These are phyloP conservation scores for Thermothielavioides terrestris DNA, from an alignment of 495 filamentous ascomycete genomes.

Conservation along the genomic window DNA sequence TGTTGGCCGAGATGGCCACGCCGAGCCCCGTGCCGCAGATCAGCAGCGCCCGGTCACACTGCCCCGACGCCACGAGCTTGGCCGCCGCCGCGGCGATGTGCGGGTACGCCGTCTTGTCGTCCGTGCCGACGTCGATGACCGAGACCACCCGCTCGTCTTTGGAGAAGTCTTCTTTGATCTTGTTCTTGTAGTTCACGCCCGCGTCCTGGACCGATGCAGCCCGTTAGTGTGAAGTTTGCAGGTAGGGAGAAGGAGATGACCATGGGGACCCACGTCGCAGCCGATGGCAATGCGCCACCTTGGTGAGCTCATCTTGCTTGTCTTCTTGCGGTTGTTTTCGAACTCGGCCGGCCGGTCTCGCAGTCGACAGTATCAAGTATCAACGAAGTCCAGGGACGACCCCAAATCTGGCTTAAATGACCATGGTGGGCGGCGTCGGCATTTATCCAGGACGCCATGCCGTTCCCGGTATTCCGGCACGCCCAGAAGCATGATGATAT, in stretches of 20 bases:
- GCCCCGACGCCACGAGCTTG: constrained; percentile 56
- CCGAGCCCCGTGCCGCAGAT: constrained; percentile 85
- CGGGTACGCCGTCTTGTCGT: constrained; percentile 78
- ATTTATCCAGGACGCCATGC: constrained; percentile 30
- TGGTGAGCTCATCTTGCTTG: constrained; percentile 27
- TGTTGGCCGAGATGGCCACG: constrained; percentile 80
- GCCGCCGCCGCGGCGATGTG: constrained; percentile 66
- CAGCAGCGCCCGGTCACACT: constrained; percentile 69
- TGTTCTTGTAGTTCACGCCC: constrained; percentile 69
- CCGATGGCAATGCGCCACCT: constrained; percentile 42
- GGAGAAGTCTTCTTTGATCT: constrained; percentile 64
- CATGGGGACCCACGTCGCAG: constrained; percentile 36
- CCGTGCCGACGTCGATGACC: constrained; percentile 57
- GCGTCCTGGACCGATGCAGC: constrained; percentile 48
- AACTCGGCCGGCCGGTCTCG: background rate
- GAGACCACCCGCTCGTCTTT: constrained; percentile 56
- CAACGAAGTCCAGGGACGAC: background rate
- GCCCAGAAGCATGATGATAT: background rate
- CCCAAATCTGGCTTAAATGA: constrained; percentile 15
- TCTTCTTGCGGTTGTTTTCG: constrained; percentile 4
- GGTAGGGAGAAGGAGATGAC: constrained; percentile 3
- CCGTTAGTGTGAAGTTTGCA: constrained; percentile 11
- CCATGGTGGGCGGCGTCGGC: constrained; percentile 4
- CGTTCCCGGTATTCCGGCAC: constrained; percentile 21
- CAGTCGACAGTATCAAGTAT: too few relatives aligned